Conservation (phyloP, 108 stramenopile genomes). For the Cylindrotheca fusiformis region DNA sequence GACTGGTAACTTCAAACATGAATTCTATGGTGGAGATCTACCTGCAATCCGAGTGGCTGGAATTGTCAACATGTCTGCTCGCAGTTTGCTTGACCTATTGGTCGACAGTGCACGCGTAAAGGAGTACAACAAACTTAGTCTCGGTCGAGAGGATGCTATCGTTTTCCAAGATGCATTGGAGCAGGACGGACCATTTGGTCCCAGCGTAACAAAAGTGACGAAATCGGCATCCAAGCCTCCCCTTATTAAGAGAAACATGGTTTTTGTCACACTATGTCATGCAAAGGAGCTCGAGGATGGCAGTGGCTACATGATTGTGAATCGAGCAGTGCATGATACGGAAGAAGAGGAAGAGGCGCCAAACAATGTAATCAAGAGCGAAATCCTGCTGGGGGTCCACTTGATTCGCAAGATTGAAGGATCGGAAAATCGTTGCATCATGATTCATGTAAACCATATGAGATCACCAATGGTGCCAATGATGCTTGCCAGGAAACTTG, state of each 20-base stretch:
- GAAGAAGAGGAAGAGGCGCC: constrained; percentile 13
- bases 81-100: constrained; percentile 61
- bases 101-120: constrained; percentile 68
- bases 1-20: constrained; percentile 60
- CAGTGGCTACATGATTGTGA: constrained; percentile 74
- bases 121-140: constrained; percentile 77
- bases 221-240: constrained; percentile 55
- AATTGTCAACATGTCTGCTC: constrained; percentile 52
- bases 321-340: constrained; percentile 46
- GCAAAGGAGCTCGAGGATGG: constrained; percentile 60
- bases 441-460: constrained; percentile 77
- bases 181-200: constrained; percentile 37
- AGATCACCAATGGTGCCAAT: constrained; percentile 71
- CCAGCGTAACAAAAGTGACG: constrained; percentile 72
- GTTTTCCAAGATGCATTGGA: constrained; percentile 46
- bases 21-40: constrained; percentile 66
- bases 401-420: constrained; percentile 52
- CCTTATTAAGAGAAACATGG: constrained; percentile 55
- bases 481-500: constrained; percentile 70
- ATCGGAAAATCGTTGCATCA: constrained; percentile 35
- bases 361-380: constrained; percentile 40
- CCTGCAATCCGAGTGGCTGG: constrained; percentile 67
- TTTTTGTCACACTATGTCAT: constrained; percentile 63
- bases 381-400: constrained; percentile 74
- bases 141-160: constrained; percentile 64